Conservation (phyloP, 768 basidiomycete species). For the Lenzites betulinus region DNA sequence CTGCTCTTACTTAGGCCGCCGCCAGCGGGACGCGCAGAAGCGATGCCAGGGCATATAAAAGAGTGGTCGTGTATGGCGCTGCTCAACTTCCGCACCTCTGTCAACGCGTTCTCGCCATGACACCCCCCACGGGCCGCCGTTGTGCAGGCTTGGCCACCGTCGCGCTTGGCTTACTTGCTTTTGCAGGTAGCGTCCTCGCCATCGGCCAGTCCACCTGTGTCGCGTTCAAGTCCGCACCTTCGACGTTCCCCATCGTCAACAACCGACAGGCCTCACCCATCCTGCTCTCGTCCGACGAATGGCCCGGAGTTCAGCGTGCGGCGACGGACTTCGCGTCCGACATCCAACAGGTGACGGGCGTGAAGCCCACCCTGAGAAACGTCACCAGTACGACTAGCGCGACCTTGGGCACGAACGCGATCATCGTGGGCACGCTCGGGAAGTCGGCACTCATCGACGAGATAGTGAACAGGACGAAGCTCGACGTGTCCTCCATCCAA, state of each 20-base stretch:
- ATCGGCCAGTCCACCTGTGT: slow-evolving; percentile 55
- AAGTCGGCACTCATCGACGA: slow-evolving; percentile 54
- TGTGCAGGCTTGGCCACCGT: slow-evolving; percentile 15
- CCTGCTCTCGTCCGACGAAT: slow-evolving; percentile 55
- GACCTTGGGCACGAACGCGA: slow-evolving; percentile 35
- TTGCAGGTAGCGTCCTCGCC: slow-evolving; percentile 32
- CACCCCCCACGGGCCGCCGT: not conserved
- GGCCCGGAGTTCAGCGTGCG: slow-evolving; percentile 63
- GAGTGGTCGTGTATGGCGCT: not conserved
- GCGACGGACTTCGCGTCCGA: slow-evolving; percentile 62
- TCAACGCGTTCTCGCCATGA: not conserved
- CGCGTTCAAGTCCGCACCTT: slow-evolving; percentile 39
- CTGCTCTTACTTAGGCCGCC: not conserved
- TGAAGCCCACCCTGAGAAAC: slow-evolving; percentile 52
- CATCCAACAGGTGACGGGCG: slow-evolving; percentile 60
- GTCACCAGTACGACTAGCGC: slow-evolving; percentile 39
- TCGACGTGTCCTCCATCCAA: slow-evolving; percentile 57
- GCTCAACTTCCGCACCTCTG: not conserved
- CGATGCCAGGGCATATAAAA: not conserved
- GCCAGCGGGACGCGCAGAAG: not conserved
- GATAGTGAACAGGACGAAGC: slow-evolving; percentile 51
- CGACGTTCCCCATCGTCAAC: slow-evolving; percentile 46
- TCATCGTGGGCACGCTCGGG: slow-evolving; percentile 68
- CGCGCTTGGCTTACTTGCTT: slow-evolving; percentile 21
- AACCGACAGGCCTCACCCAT: slow-evolving; percentile 50